A percentile compares a stretch with the other conserved stretches of the same genome.
Evolutionary conservation across 1,284 basidiomycete genomes (phyloP).

Genomic region (Termitomyces sp.): DNA sequence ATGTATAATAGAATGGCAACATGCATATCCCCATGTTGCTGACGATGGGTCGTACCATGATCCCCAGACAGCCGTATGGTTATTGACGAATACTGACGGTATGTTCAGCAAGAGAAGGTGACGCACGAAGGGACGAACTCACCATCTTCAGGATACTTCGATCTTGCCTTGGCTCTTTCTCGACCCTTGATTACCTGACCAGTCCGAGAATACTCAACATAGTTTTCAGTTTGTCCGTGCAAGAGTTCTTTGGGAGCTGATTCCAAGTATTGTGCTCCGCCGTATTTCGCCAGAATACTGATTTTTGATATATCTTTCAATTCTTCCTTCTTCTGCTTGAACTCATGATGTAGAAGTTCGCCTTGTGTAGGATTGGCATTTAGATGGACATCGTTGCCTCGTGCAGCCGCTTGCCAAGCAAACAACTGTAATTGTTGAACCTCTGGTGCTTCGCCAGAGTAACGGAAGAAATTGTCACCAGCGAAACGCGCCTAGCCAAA

Average conservation of each 20-base stretch:
- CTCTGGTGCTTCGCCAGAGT: slow-evolving; percentile 85
- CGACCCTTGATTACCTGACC: slow-evolving; percentile 92
- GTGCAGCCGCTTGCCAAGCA: slow-evolving; percentile 92
- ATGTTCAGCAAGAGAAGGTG: slow-evolving; percentile 8
- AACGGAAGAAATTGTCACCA: slow-evolving; percentile 93
- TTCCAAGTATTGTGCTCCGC: slow-evolving; percentile 91
- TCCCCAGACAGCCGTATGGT: slow-evolving; percentile 94
- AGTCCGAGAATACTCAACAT: slow-evolving; percentile 93
- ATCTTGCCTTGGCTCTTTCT: slow-evolving; percentile 78
- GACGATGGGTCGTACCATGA: slow-evolving; percentile 82
- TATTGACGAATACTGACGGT: slow-evolving; percentile 77
- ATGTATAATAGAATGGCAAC: slow-evolving; percentile 86
- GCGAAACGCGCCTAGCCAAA: slow-evolving; percentile 75
- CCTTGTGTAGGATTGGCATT: slow-evolving; percentile 97
- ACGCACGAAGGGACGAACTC: slow-evolving; percentile 26
- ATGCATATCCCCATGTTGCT: slow-evolving; percentile 88
- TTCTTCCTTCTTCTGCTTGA: slow-evolving; percentile 88
- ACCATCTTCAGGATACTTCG: slow-evolving; percentile 96
- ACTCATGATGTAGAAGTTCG: slow-evolving; percentile 87
- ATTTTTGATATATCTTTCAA: slow-evolving; percentile 84
- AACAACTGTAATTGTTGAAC: slow-evolving; percentile 93
- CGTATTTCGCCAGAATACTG: slow-evolving; percentile 86
- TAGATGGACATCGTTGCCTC: slow-evolving; percentile 92
- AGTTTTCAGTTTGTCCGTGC: slow-evolving; percentile 93
- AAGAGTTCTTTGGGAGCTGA: slow-evolving; percentile 84